Base-by-base conservation (phyloP, 2,329 filamentous ascomycete genomes). In the Talaromyces islandicus region DNA sequence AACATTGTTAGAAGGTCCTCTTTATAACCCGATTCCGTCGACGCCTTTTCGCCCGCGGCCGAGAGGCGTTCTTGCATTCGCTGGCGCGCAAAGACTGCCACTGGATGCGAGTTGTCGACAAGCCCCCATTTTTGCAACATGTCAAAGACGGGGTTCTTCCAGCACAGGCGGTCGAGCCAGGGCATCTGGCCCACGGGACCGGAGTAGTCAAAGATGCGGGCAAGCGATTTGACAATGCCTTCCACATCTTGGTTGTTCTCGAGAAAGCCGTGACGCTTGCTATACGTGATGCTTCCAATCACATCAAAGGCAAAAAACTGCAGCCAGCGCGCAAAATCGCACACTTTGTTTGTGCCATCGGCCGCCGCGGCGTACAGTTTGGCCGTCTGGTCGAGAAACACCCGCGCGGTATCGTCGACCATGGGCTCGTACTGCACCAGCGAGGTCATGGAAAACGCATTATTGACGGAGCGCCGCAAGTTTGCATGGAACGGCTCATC, bases 351-450 rank as follows among this genome's bases (percentile, higher is more conserved):
- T 5, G 60, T 64, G 2, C 64, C 12, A 11, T 5, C 5, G 30
- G 2, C 30, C 2, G 30, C 30, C 12, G 30, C 63, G 5, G 78
- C 80, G 64, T 80, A 88, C 3, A 87, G 68, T 1, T 78, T 75
- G 63, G 84, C 79, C 0, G 85, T 88, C 69, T 85, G 84, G 32
- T 80, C 73, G 6, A 93, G 81, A 71, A 92, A 93, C 2, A 90
- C 76, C 64, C 85, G 83, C 0, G 88, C 87, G 1, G 88, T 91
- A 65, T 86, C 88, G 70, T 91, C 88, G 46, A 94, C 89, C 38
- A 91, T 87, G 0, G 90, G 89, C 69, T 94, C 90, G 68, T 92
- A 92, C 68, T 89, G 85, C 24, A 92, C 85, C 2, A 93, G 77
- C 0, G 88, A 83, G 10, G 84, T 88, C 89, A 92, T 92, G 62